phyloP scores from a whole-genome alignment of 1,139 yeast species.

The Protomyces pachydermus region DNA sequence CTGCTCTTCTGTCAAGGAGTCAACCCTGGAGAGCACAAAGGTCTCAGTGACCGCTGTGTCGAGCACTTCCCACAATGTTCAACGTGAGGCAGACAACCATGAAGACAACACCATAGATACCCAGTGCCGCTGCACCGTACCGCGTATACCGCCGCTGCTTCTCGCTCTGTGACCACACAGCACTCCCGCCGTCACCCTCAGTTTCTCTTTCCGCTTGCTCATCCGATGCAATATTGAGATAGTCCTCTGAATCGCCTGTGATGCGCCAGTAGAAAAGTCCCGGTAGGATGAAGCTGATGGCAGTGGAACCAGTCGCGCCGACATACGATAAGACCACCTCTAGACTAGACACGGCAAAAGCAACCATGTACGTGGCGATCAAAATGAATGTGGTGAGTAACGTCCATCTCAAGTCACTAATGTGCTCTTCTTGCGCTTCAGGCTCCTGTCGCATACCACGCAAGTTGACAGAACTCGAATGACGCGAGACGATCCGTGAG shows the following conservation, averaged over 20 bases:
- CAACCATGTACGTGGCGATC: conserved; percentile 60
- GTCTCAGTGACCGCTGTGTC: conserved; percentile 1
- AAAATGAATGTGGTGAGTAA: conserved; percentile 64
- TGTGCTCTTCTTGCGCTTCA: neutral
- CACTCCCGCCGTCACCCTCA: conserved; percentile 4
- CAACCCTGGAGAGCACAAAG: too few relatives aligned
- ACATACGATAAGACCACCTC: conserved; percentile 87
- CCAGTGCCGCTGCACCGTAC: conserved; percentile 55
- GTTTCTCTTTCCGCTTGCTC: neutral
- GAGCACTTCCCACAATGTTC: conserved; percentile 14
- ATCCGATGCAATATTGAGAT: conserved; percentile 6
- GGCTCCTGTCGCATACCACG: neutral
- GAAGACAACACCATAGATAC: conserved; percentile 71
- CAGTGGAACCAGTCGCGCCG: conserved; percentile 92
- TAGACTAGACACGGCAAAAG: conserved; percentile 68
- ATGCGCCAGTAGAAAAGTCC: conserved; percentile 70
- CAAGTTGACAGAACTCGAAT: conserved; percentile 22
- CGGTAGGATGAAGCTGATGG: conserved; percentile 86
- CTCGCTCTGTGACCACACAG: conserved; percentile 23
- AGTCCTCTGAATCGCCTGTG: conserved; percentile 10
- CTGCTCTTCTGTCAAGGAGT: too few relatives aligned
- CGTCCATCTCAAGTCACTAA: conserved; percentile 44
- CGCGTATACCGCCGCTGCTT: conserved; percentile 40
- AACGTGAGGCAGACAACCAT: conserved; percentile 63
- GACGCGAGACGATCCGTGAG: conserved; percentile 10